Evolutionary conservation across 106 monocot genomes (phyloP), one percentile per base, ranked within the genome.

Genomic region (Iris macrosiphon): DNA sequence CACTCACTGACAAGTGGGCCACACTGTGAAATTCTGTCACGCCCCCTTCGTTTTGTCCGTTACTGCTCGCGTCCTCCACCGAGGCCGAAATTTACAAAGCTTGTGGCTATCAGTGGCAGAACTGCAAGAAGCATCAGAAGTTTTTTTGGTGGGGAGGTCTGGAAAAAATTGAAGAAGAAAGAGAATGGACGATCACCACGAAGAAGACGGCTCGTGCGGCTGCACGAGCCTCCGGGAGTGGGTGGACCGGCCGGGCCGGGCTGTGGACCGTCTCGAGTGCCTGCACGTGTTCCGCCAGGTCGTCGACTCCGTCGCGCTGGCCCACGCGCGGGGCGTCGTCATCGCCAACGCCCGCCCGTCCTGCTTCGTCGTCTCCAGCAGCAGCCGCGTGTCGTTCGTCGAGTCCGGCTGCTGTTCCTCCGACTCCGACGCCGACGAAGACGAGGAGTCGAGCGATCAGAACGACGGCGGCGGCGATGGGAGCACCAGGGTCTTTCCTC

Each of bases 401-500:
- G 82, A 92, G 63, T 82, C 82, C 3, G 74, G 79, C 31, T 92
- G 82, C 3, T 75, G 86, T 40, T 92, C 92, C 19, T 88, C 76
- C 8, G 73, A 73, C 44, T 84, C 80, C 19, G 85, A 73, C 7
- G 59, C 68, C 27, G 64, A 35, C 20, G 71, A 59, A 0, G 78
- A 69, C 1, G 59, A 37, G 15, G 49, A n/a, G n/a, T 40, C 13
- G 15, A 22, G 53, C 18, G 6, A 19, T 14, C 9, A 28, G 25
- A 39, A 44, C 6, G 40, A 18, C 31, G 50, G 26, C 17, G 35
- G 14, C 30, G 26, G 7, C 7, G 50, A 17, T 17, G 72, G 30
- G 17, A 44, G 21, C 51, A 45, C 28, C 7, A 75, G 62, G 47
- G 37, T 42, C n/a, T 82, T 82, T 40, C 82, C 82, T 18, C 44